Evolutionary conservation across 2,329 filamentous ascomycete genomes (phyloP), one percentile per base, ranked within the genome.

Genomic region (Aspergillus amoenus): DNA sequence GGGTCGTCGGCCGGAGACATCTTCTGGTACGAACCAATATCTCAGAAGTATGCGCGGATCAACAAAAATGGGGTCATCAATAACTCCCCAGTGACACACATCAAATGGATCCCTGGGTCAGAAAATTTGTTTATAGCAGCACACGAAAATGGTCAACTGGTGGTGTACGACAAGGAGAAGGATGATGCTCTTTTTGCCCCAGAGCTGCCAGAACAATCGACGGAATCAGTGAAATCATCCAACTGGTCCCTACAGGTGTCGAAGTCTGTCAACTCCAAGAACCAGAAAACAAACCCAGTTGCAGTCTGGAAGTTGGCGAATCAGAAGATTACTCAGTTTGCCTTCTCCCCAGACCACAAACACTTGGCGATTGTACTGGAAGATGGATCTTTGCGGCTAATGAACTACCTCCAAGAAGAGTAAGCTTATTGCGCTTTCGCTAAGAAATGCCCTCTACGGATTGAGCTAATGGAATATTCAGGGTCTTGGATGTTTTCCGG

Each of bases 51-150:
- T 74, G 90, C 91, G 3, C 87, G 94, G 18, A 82, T 99, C 68
- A 99, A 99, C 72, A 99, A 99, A 78, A 97, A 97, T 72, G 93
- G 93, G 22, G 84, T 89, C 55, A 95, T 97, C 73, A 96, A 96
- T 67, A 83, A 84, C 50, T 91, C 90, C 1, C 88, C 93, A 0
- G 88, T 97, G 2, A 89, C 90, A 0, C 87, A 93, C 60, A 95
- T 99, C 62, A 85, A 85, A 69, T 99, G 94, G 94, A 86, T 99
- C 55, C 94, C 94, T 0, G 90, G 91, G 27, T 96, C 93, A 6
- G 94, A 99, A 69, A 95, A 90, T 62, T 79, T 96, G 13, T 97
- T 99, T 69, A 80, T 99, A 45, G 93, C 93, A 11, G 89, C 92
- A 11, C 93, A 97, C 71, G 90, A 91, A 81, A 93, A 99, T 68